These are phyloP conservation scores for Hygrocybe punicea DNA, from an alignment of 768 basidiomycete species.

Conservation along the genomic window DNA sequence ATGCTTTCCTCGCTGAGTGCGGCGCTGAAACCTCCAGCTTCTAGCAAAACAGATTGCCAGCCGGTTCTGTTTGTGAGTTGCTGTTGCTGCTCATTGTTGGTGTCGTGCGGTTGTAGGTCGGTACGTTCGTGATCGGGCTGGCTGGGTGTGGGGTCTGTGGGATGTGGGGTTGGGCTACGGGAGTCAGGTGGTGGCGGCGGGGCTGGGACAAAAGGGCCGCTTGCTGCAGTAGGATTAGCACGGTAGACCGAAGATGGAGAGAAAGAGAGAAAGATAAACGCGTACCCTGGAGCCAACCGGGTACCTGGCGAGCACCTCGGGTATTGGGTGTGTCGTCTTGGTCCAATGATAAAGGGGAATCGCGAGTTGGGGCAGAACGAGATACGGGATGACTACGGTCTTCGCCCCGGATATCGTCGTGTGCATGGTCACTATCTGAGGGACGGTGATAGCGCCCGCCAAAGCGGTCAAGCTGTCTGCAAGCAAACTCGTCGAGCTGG, in stretches of 20 bases:
- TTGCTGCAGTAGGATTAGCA: slow-evolving; percentile 21
- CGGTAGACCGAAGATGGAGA: too few relatives aligned
- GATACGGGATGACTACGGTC: not conserved
- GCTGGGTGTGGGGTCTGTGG: slow-evolving; percentile 7
- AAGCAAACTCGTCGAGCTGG: slow-evolving; percentile 83
- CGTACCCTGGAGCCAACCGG: slow-evolving; percentile 20
- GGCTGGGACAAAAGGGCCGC: slow-evolving; percentile 33
- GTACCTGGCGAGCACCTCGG: not conserved
- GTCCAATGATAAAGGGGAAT: not conserved
- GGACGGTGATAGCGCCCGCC: slow-evolving; percentile 30
- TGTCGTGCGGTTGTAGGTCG: not conserved
- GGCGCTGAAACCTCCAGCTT: slow-evolving; percentile 84
- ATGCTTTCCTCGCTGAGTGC: slow-evolving; percentile 91
- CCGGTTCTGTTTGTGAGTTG: slow-evolving; percentile 52
- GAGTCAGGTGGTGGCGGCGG: slow-evolving; percentile 28
- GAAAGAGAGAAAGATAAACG: slow-evolving; percentile 4
- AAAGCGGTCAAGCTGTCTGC: slow-evolving; percentile 81
- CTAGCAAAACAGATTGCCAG: slow-evolving; percentile 80
- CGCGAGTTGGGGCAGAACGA: not conserved
- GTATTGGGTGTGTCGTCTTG: not conserved
- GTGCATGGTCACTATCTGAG: not conserved
- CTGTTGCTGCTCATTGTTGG: slow-evolving; percentile 41
- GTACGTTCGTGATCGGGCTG: slow-evolving; percentile 9
- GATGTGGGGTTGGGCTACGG: slow-evolving; percentile 1
- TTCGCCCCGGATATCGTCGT: not conserved